Conservation (phyloP, 345 rosid species). For the Bruguiera sexangula region DNA sequence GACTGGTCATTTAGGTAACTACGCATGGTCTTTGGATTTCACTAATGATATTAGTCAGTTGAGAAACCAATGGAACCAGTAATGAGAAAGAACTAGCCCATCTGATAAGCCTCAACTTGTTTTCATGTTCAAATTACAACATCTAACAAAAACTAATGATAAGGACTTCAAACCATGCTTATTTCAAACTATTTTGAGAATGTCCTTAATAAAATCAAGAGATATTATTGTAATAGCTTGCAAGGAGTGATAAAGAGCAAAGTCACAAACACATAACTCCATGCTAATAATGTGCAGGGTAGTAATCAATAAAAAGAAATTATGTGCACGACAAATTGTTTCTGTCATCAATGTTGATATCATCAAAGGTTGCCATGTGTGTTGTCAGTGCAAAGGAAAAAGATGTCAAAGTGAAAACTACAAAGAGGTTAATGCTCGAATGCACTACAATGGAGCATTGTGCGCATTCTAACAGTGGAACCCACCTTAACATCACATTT, state of each 20-base stretch:
- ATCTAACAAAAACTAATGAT: neutral
- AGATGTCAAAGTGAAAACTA: neutral
- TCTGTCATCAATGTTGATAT: no score
- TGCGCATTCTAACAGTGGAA: neutral
- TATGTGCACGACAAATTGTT: no score
- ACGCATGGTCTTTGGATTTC: neutral
- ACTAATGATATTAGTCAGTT: neutral
- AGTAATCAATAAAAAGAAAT: no score
- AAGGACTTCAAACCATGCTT: no score
- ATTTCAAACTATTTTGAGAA: no score
- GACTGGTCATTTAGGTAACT: neutral
- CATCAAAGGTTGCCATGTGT: no score
- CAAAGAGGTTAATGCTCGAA: neutral
- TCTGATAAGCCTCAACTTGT: neutral
- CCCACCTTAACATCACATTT: constrained; percentile 92
- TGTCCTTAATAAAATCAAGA: neutral
- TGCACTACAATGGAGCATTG: neutral
- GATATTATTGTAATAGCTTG: neutral
- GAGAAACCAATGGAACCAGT: neutral
- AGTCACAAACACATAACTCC: neutral
- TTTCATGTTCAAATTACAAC: neutral
- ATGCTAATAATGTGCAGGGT: neutral
- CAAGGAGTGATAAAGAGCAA: neutral
- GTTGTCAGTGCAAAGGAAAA: neutral
- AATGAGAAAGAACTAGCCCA: neutral